Conservation (phyloP, 2,329 filamentous ascomycete species). For the Talaromyces albobiverticillius region DNA sequence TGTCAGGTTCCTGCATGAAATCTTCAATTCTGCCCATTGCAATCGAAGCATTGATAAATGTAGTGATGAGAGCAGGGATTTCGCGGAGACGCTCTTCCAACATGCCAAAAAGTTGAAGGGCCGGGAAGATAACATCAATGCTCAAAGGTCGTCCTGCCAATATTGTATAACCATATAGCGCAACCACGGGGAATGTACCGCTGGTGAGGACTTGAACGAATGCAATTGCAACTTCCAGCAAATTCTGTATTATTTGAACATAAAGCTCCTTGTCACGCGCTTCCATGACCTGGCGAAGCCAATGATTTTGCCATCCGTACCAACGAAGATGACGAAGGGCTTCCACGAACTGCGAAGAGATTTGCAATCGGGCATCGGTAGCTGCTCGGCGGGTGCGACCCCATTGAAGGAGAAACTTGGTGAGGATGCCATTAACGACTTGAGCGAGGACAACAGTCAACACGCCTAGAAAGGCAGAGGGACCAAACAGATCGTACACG, state of each 20-base stretch:
- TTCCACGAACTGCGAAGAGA: conserved; percentile 82
- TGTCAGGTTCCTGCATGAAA: conserved; percentile 84
- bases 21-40: conserved; percentile 76
- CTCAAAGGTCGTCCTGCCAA: conserved; percentile 65
- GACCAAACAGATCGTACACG: conserved; percentile 76
- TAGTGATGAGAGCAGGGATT: conserved; percentile 71
- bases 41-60: conserved; percentile 77
- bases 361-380: conserved; percentile 75
- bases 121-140: conserved; percentile 82
- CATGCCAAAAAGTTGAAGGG: conserved; percentile 74
- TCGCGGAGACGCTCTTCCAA: conserved; percentile 71
- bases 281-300: conserved; percentile 67
- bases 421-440: conserved; percentile 64
- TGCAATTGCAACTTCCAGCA: conserved; percentile 62
- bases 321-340: conserved; percentile 75
- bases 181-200: conserved; percentile 73
- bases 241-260: conserved; percentile 60
- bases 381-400: conserved; percentile 69
- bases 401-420: conserved; percentile 63
- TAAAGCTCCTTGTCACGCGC: conserved; percentile 66
- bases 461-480: conserved; percentile 72
- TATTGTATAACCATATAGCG: conserved; percentile 77
- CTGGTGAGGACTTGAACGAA: conserved; percentile 70
- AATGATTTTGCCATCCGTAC: conserved; percentile 79
- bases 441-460: conserved; percentile 68